A percentile compares a stretch with the other conserved stretches of the same genome.
phyloP scores from a whole-genome alignment of 768 basidiomycete species.

The Boletus reticulatus region DNA sequence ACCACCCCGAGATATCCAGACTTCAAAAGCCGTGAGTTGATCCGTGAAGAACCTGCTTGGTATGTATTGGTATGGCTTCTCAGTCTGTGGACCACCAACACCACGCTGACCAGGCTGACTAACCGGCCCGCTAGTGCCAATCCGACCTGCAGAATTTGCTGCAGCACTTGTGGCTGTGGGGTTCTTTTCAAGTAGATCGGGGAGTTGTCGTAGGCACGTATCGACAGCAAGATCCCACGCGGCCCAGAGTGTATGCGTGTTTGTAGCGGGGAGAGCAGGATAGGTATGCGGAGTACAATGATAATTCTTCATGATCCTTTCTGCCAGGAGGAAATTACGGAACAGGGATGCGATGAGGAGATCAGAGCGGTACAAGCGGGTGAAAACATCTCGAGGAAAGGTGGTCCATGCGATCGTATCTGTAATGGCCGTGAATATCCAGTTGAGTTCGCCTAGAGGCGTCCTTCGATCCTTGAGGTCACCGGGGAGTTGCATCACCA shows the following conservation, averaged over 20 bases:
- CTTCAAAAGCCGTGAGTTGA: conserved; percentile 95
- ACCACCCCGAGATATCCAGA: conserved; percentile 95
- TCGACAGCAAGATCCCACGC: conserved; percentile 99
- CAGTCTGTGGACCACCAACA: conserved; percentile 22
- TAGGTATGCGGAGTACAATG: conserved; percentile 94
- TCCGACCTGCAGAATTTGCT: conserved; percentile 21
- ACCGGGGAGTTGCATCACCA: conserved; percentile 94
- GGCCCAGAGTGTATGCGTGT: conserved; percentile 94
- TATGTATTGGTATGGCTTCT: conserved; percentile 67
- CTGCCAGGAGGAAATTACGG: conserved; percentile 95
- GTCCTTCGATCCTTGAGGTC: conserved; percentile 96
- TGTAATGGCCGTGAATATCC: conserved; percentile 99
- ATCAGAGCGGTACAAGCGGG: conserved; percentile 91
- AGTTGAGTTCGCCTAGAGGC: conserved; percentile 96
- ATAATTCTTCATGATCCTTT: conserved; percentile 97
- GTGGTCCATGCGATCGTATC: conserved; percentile 99
- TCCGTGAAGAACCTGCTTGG: conserved; percentile 94
- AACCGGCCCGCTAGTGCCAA: not conserved
- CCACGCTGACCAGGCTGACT: conserved; percentile 21
- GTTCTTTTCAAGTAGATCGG: conserved; percentile 61
- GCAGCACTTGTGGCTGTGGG: conserved; percentile 19
- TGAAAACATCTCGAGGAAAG: conserved; percentile 91
- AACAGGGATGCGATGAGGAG: conserved; percentile 94
- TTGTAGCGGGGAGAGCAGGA: conserved; percentile 91
- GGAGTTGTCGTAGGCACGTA: conserved; percentile 90